These are phyloP conservation scores for Rhynchospora breviuscula DNA, from an alignment of 176 grass and related monocot species.

Conservation along the genomic window DNA sequence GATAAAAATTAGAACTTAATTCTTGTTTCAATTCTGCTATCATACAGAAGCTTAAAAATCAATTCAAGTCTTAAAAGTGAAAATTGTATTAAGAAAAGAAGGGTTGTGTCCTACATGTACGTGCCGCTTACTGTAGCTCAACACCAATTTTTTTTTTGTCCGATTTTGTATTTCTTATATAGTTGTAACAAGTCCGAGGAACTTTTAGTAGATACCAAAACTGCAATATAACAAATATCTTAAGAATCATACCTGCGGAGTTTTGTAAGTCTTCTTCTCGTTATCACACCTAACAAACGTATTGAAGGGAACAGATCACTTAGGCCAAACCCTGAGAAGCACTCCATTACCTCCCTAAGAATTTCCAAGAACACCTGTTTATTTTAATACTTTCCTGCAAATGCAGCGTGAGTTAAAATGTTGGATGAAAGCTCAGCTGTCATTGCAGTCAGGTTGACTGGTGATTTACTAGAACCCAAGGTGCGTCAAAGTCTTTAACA, in stretches of 20 bases:
- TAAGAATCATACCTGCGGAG: neutral
- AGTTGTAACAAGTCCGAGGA: too few species aligned
- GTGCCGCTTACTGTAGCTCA: too few species aligned
- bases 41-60: too few species aligned
- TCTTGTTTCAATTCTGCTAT: too few species aligned
- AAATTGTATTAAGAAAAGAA: too few species aligned
- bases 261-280: neutral
- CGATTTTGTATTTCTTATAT: too few species aligned
- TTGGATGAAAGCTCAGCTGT: neutral
- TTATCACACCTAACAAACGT: neutral
- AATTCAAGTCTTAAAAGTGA: too few species aligned
- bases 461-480: neutral
- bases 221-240: too few species aligned
- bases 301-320: conserved; percentile 39
- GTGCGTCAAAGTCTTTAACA: neutral
- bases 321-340: conserved; percentile 25
- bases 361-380: conserved; percentile 4
- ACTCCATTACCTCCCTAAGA: neutral
- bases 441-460: neutral
- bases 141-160: too few species aligned
- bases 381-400: conserved; percentile 17
- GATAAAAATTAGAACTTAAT: too few species aligned
- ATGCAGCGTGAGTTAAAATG: conserved; percentile 14
- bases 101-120: too few species aligned
- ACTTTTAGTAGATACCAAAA: too few species aligned